A percentile compares a stretch with the other conserved stretches of the same genome.
These are phyloP conservation scores for Wickerhamiella infanticola DNA, from an alignment of 1,139 yeast genomes.

Conservation along the genomic window DNA sequence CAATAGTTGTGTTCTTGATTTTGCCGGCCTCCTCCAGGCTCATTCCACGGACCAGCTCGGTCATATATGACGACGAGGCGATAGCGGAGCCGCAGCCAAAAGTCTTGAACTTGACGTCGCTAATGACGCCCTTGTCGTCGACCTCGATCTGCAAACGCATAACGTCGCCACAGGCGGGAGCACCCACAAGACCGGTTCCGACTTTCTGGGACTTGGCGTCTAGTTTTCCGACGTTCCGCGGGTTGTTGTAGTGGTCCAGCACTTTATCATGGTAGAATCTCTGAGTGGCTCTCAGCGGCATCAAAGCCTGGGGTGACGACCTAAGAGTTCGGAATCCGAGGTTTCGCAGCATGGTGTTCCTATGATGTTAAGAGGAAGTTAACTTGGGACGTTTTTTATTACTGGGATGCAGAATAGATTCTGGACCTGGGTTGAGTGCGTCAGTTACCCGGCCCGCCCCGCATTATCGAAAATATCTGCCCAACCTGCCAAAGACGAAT, in stretches of 20 bases:
- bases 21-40: slow-evolving; percentile 84
- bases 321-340: background rate
- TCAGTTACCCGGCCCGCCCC: background rate
- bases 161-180: slow-evolving; percentile 99
- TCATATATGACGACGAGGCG: slow-evolving; percentile 87
- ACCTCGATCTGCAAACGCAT: slow-evolving; percentile 95
- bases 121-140: slow-evolving; percentile 76
- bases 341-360: background rate
- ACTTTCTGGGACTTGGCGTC: slow-evolving; percentile 63
- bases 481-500: too few relatives aligned
- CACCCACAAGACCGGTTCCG: slow-evolving; percentile 95
- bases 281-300: background rate
- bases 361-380: background rate
- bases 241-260: slow-evolving; percentile 90
- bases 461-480: background rate
- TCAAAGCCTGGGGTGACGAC: background rate
- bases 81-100: slow-evolving; percentile 98
- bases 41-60: slow-evolving; percentile 92
- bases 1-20: slow-evolving; percentile 17
- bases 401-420: too few relatives aligned
- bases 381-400: too few relatives aligned
- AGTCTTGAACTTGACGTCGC: slow-evolving; percentile 93
- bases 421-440: background rate
- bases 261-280: slow-evolving; percentile 25
- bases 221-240: slow-evolving; percentile 89